A percentile compares a stretch with the other conserved stretches of the same genome.
phyloP scores from a whole-genome alignment of 495 filamentous ascomycete genomes.

The Sabuloglossum arenarium region DNA sequence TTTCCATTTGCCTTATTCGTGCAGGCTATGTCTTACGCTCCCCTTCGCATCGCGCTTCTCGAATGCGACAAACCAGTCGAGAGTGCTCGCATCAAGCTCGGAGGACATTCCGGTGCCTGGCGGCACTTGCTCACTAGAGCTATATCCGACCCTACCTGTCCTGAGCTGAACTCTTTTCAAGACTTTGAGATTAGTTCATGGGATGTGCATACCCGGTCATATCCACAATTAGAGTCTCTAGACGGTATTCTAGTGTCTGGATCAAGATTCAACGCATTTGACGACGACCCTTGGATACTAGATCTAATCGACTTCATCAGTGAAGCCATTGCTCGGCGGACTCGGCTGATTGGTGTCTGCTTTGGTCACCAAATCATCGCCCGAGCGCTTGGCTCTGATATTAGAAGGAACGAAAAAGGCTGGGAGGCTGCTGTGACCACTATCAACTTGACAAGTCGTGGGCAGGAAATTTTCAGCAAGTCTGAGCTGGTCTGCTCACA shows the following conservation, averaged over 20 bases:
- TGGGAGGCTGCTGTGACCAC: slow-evolving; percentile 70
- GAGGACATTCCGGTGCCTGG: slow-evolving; percentile 51
- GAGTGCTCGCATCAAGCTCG: slow-evolving; percentile 35
- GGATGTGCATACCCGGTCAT: no score
- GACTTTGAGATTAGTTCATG: no score
- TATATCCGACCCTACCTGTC: slow-evolving; percentile 9
- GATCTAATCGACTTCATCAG: slow-evolving; percentile 50
- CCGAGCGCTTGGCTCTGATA: slow-evolving; percentile 46
- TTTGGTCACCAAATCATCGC: slow-evolving; percentile 86
- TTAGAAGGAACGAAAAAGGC: slow-evolving; percentile 42
- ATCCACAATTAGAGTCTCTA: slow-evolving; percentile 46
- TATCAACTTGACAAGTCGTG: slow-evolving; percentile 45
- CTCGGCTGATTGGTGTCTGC: slow-evolving; percentile 62
- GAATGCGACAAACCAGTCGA: slow-evolving; percentile 57
- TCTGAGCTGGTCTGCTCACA: slow-evolving; percentile 39
- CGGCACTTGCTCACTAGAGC: slow-evolving; percentile 21
- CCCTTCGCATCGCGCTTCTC: slow-evolving; percentile 63
- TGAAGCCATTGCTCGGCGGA: slow-evolving; percentile 32
- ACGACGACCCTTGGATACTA: slow-evolving; percentile 54
- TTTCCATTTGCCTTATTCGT: no score
- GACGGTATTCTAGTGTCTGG: slow-evolving; percentile 74
- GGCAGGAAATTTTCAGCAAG: slow-evolving; percentile 49
- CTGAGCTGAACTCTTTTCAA: no score
- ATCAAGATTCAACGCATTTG: slow-evolving; percentile 45
- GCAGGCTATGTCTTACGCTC: no score